Evolutionary conservation across 2,329 filamentous ascomycete genomes (phyloP).

Genomic region (Hymenoscyphus fraxineus): DNA sequence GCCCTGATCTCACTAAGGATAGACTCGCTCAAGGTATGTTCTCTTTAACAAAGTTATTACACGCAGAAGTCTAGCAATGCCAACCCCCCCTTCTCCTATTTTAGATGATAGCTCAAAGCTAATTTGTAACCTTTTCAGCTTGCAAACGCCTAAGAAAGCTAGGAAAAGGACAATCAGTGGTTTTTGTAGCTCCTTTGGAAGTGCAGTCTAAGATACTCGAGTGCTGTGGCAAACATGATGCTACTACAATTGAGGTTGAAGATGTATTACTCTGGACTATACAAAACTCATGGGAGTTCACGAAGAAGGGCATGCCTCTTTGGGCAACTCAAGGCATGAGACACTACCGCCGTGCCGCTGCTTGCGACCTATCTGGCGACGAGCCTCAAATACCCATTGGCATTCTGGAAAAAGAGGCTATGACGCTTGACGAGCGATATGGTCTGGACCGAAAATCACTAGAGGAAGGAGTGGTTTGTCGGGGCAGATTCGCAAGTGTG

Average conservation of each 20-base stretch:
- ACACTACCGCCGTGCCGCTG: constrained; percentile 37
- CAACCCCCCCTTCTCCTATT: no score
- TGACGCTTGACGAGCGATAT: constrained; percentile 51
- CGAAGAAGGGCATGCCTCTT: constrained; percentile 48
- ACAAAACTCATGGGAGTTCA: constrained; percentile 29
- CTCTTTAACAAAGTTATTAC: background rate
- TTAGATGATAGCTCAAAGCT: constrained; percentile 30
- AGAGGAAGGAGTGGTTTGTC: constrained; percentile 7
- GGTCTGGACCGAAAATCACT: constrained; percentile 15
- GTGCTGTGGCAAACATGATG: background rate
- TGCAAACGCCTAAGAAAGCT: constrained; percentile 71
- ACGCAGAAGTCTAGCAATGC: no score
- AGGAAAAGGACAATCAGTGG: constrained; percentile 42
- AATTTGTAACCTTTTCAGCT: constrained; percentile 44
- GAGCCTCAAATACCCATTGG: constrained; percentile 25
- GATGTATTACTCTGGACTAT: background rate
- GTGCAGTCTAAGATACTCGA: background rate
- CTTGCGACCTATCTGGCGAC: constrained; percentile 1
- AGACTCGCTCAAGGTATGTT: constrained; percentile 54
- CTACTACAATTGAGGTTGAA: background rate
- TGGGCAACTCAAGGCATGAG: constrained; percentile 59
- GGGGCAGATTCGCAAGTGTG: constrained; percentile 4
- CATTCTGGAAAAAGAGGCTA: constrained; percentile 53
- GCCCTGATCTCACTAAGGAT: constrained; percentile 64
- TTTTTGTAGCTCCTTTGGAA: background rate